These are phyloP conservation scores for Gaeumannomyces tritici DNA, from an alignment of 2,329 filamentous ascomycete species.

Conservation along the genomic window DNA sequence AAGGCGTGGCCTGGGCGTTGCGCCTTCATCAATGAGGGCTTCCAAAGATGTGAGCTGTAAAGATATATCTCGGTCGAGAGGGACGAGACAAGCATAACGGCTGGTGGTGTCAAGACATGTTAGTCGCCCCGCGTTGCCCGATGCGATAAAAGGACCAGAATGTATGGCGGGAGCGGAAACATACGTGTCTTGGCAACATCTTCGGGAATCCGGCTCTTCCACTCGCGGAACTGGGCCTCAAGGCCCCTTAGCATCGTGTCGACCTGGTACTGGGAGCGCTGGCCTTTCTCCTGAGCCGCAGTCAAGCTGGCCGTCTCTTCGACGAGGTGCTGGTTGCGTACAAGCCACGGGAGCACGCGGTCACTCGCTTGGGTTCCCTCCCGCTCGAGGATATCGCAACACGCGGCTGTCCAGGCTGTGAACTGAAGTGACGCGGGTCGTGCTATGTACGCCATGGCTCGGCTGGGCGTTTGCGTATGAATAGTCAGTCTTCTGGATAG, in stretches of 20 bases:
- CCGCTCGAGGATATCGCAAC: constrained; percentile 32
- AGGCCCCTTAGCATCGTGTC: constrained; percentile 36
- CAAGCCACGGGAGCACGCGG: constrained; percentile 30
- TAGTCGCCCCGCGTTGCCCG: not conserved
- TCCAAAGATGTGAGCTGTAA: constrained; percentile 26
- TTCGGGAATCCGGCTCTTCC: constrained; percentile 24
- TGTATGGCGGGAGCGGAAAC: not conserved
- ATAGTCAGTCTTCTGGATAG: not conserved
- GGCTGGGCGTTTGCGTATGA: not conserved
- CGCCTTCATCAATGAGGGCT: not conserved
- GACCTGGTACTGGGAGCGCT: constrained; percentile 28
- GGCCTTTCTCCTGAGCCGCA: constrained; percentile 14
- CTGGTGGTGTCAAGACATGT: constrained; percentile 9
- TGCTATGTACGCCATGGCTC: not conserved
- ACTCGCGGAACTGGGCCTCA: constrained; percentile 34
- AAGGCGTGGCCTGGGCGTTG: not conserved
- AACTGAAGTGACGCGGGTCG: constrained; percentile 17
- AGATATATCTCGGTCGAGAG: constrained; percentile 29
- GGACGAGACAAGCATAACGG: constrained; percentile 21
- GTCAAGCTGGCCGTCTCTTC: constrained; percentile 25
- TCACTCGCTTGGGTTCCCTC: constrained; percentile 28
- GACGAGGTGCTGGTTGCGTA: constrained; percentile 28
- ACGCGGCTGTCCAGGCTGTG: constrained; percentile 31
- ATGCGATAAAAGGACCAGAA: not conserved
- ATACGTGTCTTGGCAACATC: constrained; percentile 12